These are phyloP conservation scores for Phytophthora pini DNA, from an alignment of 352 stramenopile species.

Conservation along the genomic window DNA sequence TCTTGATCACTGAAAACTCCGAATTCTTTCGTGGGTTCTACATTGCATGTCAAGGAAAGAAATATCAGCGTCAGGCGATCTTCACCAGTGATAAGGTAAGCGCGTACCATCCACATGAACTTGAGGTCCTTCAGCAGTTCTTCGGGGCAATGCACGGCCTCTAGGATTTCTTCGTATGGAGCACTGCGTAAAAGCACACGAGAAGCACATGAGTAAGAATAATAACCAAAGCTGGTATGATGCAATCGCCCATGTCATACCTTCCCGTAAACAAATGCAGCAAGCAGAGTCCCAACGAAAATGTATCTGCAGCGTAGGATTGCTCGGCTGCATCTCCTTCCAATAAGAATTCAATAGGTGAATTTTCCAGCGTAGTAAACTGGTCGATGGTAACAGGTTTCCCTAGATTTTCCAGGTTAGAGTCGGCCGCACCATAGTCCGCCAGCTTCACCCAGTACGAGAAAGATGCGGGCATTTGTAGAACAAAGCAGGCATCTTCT, in stretches of 20 bases:
- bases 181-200: constrained; percentile 45
- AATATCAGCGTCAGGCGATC: background rate
- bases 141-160: constrained; percentile 91
- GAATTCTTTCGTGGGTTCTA: constrained; percentile 62
- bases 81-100: background rate
- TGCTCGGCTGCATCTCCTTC: constrained; percentile 91
- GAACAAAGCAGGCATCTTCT: constrained; percentile 60
- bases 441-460: constrained; percentile 96
- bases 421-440: constrained; percentile 97
- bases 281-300: constrained; percentile 95
- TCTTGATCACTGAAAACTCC: constrained; percentile 70
- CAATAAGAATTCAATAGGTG: constrained; percentile 96
- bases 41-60: background rate
- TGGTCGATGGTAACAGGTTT: constrained; percentile 92
- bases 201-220: constrained; percentile 1
- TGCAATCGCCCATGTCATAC: constrained; percentile 52
- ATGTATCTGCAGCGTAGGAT: constrained; percentile 95
- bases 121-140: constrained; percentile 86
- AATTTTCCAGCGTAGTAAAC: constrained; percentile 99
- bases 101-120: constrained; percentile 87
- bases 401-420: constrained; percentile 87
- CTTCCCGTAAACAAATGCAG: constrained; percentile 97
- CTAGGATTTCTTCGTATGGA: constrained; percentile 98
- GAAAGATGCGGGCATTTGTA: constrained; percentile 64
- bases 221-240: background rate